phyloP scores from a whole-genome alignment of 1,284 basidiomycete species.

The Takashimella koratensis region DNA sequence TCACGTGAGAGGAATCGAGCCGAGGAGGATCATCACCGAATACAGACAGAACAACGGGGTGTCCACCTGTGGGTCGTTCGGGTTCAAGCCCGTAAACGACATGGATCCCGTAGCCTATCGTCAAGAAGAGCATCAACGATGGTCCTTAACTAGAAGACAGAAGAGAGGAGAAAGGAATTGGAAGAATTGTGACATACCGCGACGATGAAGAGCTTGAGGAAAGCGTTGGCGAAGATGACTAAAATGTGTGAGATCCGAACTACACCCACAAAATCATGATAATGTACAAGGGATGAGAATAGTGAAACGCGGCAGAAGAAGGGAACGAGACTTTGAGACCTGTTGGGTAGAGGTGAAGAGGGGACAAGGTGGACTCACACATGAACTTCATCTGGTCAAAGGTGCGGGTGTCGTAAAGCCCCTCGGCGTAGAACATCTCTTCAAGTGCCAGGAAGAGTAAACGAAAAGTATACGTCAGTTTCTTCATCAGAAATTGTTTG shows the following conservation, averaged over 20 bases:
- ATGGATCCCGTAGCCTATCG: constrained; percentile 24
- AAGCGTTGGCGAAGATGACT: constrained; percentile 22
- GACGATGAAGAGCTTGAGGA: constrained; percentile 35
- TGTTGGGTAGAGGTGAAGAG: too few relatives aligned
- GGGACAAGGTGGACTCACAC: too few relatives aligned
- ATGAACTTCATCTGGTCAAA: constrained; percentile 20
- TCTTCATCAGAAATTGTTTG: too few relatives aligned
- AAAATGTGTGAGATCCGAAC: background rate
- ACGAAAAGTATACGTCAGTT: too few relatives aligned
- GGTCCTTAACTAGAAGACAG: background rate
- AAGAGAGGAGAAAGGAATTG: too few relatives aligned
- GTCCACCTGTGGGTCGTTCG: constrained; percentile 21
- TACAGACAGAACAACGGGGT: constrained; percentile 34
- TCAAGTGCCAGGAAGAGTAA: too few relatives aligned
- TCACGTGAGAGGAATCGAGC: constrained; percentile 28
- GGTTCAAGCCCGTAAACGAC: constrained; percentile 26
- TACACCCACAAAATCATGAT: background rate
- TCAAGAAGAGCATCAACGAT: background rate
- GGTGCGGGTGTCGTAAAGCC: constrained; percentile 17
- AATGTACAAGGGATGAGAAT: too few relatives aligned
- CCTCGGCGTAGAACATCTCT: constrained; percentile 21
- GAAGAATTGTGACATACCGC: constrained; percentile 22
- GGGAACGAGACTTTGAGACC: too few relatives aligned
- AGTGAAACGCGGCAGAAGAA: too few relatives aligned
- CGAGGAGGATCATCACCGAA: constrained; percentile 24